Base-by-base conservation (phyloP, 2,329 filamentous ascomycete species). In the Sporothrix variecibatus region DNA sequence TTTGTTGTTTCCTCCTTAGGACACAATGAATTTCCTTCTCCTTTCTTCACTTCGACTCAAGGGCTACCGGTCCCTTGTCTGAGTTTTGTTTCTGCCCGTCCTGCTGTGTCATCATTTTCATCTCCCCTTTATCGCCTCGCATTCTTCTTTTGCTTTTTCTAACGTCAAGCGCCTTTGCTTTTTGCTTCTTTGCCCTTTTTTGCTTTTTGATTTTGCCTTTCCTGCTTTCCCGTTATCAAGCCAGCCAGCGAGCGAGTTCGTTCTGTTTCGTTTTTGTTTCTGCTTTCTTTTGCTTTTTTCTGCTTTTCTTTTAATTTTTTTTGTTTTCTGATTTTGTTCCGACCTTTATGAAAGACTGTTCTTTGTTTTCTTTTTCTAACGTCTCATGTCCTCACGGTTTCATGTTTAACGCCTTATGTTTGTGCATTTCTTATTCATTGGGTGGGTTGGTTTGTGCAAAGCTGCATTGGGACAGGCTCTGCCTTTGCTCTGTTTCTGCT, bases 91-190 rank as follows among this genome's bases (percentile, higher is more conserved):
- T 75, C n/a, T 65, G 72, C 70, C 34, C 38, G 67, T 74, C 28
- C 43, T 43, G 58, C 60, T 72, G 65, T 51, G 74, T 65, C 74
- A 26, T 72, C 74, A 71, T 73, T 56, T 71, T 68, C 71, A 53
- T 53, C 62, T 17, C 20, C 23, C 26, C 20, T 34, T 64, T 51
- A 67, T 73, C 17, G 23, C 20, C 64, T 56, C 60, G 23, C 26
- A 46, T 56, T 70, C 51, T 70, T 60, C 23, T 49, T 70, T 67
- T 62, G 23, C 56, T 17, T 40, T 43, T 73, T 43, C 20, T 34
- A n/a, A 31, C 58, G 69, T 65, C 75, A 73, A 71, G 75, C 75
- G 74, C 75, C 43, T 72, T 72, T 73, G 38, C 58, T 62, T 75
- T 74, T 17, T 49, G 34, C 71, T 49, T 76, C 75, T 69, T 1